Base-by-base conservation (phyloP, 1,139 yeast genomes). In the Protomyces macrosporus region DNA sequence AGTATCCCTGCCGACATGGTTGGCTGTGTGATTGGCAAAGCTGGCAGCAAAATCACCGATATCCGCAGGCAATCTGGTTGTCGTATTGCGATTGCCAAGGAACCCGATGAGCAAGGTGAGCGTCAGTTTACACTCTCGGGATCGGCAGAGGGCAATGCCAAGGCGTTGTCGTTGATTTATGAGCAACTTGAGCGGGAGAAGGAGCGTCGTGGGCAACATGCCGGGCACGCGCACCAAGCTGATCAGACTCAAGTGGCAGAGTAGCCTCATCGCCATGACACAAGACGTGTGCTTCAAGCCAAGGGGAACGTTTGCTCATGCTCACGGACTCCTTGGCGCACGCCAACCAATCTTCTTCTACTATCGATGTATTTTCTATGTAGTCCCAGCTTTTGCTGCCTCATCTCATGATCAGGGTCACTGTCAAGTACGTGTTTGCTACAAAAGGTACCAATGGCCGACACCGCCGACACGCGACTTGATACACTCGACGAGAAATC, bases 1-100 rank as follows among this genome's bases (percentile, higher is more conserved):
- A 77, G 82, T 30, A 87, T 90, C 73, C 90, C 96, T 50, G 86
- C 88, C 69, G 90, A 86, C 66, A 85, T 86, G 78, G 96, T 90
- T 60, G 97, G 97, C 56, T 95, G 96, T 60, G 80, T 90, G 65
- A 89, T 90, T 71, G 97, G 97, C 69, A 87, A 87, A 71, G 86
- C 86, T 69, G 97, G 97, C 54, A 78, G 88, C 54, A 82, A 95
- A 76, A 89, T 90, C 70, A 95, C 88, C 73, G 96, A 91, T 65
- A 88, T 90, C 63, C 82, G 97, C 70, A 84, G 87, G 71, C 82
- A 82, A 53, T 84, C 91, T 65, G 93, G 93, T 48, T 93, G 96
- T 37, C 82, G 84, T 61, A 90, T 90, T 72, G 84, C 86, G 9
- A 89, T 90, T 68, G 87, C 90, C 59, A 84, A 86, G 68, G 87